phyloP scores from a whole-genome alignment of 257 asterid genomes.

The Solanum phureja region DNA sequence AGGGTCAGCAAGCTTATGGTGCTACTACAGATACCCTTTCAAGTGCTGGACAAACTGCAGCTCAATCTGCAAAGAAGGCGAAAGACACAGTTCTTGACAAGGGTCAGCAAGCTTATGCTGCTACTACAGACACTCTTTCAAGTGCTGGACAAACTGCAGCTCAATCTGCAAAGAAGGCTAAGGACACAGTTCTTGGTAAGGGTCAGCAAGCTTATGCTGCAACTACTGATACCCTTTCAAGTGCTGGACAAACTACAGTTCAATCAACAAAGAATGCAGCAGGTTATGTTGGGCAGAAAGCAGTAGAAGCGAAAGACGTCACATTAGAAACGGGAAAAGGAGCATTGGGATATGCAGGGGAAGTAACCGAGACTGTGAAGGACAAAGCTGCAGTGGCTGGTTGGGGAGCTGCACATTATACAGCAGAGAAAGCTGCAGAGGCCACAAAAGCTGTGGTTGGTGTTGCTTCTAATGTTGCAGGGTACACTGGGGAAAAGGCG shows the following conservation, averaged over 20 bases:
- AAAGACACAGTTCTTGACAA: background rate
- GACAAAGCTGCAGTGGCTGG: slow-evolving; percentile 59
- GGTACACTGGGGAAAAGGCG: slow-evolving; percentile 36
- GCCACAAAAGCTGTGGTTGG: slow-evolving; percentile 45
- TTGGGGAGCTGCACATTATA: slow-evolving; percentile 73
- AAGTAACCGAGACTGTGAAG: slow-evolving; percentile 40
- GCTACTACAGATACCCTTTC: background rate
- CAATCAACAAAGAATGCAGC: slow-evolving; percentile 19
- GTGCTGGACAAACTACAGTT: background rate
- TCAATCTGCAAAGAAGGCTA: slow-evolving; percentile 11
- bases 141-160: background rate
- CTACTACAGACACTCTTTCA: background rate
- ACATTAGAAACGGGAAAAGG: slow-evolving; percentile 42
- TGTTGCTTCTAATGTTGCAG: slow-evolving; percentile 43
- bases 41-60: background rate
- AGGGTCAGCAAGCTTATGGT: background rate
- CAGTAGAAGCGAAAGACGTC: slow-evolving; percentile 32
- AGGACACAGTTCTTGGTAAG: background rate
- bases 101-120: background rate
- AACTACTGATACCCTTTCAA: background rate
- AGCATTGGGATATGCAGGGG: slow-evolving; percentile 38
- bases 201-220: background rate
- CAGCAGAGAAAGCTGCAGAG: slow-evolving; percentile 48
- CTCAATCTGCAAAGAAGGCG: slow-evolving; percentile 9
- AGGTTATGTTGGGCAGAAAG: slow-evolving; percentile 22